phyloP scores from a whole-genome alignment of 2,329 filamentous ascomycete genomes.

The Neofusicoccum laricinum region DNA sequence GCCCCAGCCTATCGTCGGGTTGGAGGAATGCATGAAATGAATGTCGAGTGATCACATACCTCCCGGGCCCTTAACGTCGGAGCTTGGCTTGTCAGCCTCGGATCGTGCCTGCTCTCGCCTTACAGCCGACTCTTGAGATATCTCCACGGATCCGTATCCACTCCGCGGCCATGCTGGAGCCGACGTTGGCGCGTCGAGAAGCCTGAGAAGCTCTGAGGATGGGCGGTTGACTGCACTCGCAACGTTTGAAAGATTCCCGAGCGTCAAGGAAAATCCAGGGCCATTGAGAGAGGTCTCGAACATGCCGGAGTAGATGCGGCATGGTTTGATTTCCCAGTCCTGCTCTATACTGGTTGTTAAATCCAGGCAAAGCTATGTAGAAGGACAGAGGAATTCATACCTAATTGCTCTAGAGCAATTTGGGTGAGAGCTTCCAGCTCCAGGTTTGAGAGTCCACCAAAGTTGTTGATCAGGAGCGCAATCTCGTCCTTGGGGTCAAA shows the following conservation, averaged over 20 bases:
- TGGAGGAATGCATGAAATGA: slow-evolving; percentile 1
- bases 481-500: slow-evolving; percentile 47
- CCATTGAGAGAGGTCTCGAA: slow-evolving; percentile 73
- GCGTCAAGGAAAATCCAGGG: slow-evolving; percentile 61
- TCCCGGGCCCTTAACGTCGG: not conserved
- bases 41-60: not conserved
- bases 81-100: slow-evolving; percentile 19
- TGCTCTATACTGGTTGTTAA: slow-evolving; percentile 28
- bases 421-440: slow-evolving; percentile 49
- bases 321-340: slow-evolving; percentile 59
- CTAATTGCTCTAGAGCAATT: slow-evolving; percentile 39
- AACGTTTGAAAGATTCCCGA: slow-evolving; percentile 51
- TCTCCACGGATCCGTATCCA: slow-evolving; percentile 34
- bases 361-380: not conserved
- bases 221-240: slow-evolving; percentile 39
- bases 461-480: slow-evolving; percentile 49
- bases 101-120: slow-evolving; percentile 31
- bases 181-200: slow-evolving; percentile 51
- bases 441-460: slow-evolving; percentile 47
- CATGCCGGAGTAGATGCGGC: slow-evolving; percentile 61
- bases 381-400: not conserved
- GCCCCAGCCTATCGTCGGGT: slow-evolving; percentile 25
- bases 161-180: slow-evolving; percentile 53
- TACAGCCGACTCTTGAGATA: slow-evolving; percentile 26
- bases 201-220: slow-evolving; percentile 41